Conservation (phyloP, 768 basidiomycete species). For the Termitomyces sp. region DNA sequence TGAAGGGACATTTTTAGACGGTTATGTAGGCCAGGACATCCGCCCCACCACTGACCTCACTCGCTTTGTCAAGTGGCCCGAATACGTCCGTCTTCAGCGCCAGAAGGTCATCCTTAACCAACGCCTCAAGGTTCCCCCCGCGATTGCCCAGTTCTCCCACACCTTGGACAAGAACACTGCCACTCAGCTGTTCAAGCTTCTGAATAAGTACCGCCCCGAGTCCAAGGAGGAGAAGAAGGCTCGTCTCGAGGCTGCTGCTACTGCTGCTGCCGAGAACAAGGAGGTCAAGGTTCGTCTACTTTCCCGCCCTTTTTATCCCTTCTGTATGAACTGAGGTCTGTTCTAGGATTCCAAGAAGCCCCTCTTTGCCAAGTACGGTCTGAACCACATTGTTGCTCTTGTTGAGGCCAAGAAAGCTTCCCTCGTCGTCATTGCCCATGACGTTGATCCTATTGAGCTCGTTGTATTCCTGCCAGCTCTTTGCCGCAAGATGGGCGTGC, state of each 20-base stretch:
- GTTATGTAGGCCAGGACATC: slow-evolving; percentile 78
- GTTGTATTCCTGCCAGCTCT: slow-evolving; percentile 97
- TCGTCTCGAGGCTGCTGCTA: slow-evolving; percentile 75
- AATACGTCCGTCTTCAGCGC: slow-evolving; percentile 95
- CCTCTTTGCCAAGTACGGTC: slow-evolving; percentile 90
- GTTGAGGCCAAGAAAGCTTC: slow-evolving; percentile 97
- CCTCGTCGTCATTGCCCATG: slow-evolving; percentile 93
- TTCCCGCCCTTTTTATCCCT: background rate
- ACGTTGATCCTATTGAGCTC: slow-evolving; percentile 98
- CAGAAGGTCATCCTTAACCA: slow-evolving; percentile 98
- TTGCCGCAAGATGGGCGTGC: slow-evolving; percentile 99
- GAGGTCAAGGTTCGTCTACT: slow-evolving; percentile 37
- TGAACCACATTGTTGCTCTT: slow-evolving; percentile 95
- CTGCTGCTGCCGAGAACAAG: slow-evolving; percentile 72
- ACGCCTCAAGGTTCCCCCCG: slow-evolving; percentile 96
- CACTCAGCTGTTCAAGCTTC: slow-evolving; percentile 93
- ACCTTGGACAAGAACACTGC: slow-evolving; percentile 99
- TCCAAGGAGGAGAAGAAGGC: slow-evolving; percentile 97
- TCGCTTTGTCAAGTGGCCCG: slow-evolving; percentile 99
- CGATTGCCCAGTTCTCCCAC: slow-evolving; percentile 96
- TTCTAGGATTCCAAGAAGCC: slow-evolving; percentile 87
- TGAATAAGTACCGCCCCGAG: slow-evolving; percentile 97
- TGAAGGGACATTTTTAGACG: background rate
- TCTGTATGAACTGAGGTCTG: background rate
- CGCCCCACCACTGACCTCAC: slow-evolving; percentile 87